Base-by-base conservation (phyloP, 1,284 basidiomycete species). In the Wolfiporia cocos region DNA sequence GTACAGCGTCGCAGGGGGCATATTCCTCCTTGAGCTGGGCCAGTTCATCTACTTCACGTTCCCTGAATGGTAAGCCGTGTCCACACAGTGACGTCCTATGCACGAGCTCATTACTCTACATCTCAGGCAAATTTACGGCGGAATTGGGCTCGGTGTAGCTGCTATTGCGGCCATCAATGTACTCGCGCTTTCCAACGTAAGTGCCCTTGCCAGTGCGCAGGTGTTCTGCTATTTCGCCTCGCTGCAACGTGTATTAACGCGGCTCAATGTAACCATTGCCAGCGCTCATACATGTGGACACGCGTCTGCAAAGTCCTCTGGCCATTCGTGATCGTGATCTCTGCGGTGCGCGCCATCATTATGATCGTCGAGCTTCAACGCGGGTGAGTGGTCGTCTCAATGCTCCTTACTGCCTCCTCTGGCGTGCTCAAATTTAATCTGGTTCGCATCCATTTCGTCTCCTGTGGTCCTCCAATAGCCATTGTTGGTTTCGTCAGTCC, bases 301-400 rank as follows among this genome's bases (percentile, higher is more conserved):
- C 72, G 82, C 48, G 78, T 76, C 7, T 72, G 71, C 63, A 80
- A 79, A 58, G 79, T 83, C 65, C 50, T 86, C 31, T 87, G 84
- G 83, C 83, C 84, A 3, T 74, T 86, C 58, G 53, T 86, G 48
- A 77, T 88, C 53, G 67, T 86, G 57, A 71, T 82, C 46, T 71
- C 67, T 52, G 78, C 77, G 20, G 63, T 87, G 43, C 76, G 85
- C 48, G 82, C 77, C 29, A 80, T 81, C 53, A 60, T 86, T 49
- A 88, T 88, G 80, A 81, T 85, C 59, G 76, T 83, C 61, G 66
- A 84, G 61, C 73, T 85, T 47, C 70, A 81, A 58, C 71, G 80
- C 61, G 77, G 77, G 79, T 81, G 63, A 64, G 78, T 61, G 37
- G 31, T 38, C 44, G 30, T 17, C 39, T 32, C 37, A 28, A 31